Evolutionary conservation across 1,284 basidiomycete species (phyloP), one percentile per base, ranked within the genome.

Genomic region (Farysia itapuensis): DNA sequence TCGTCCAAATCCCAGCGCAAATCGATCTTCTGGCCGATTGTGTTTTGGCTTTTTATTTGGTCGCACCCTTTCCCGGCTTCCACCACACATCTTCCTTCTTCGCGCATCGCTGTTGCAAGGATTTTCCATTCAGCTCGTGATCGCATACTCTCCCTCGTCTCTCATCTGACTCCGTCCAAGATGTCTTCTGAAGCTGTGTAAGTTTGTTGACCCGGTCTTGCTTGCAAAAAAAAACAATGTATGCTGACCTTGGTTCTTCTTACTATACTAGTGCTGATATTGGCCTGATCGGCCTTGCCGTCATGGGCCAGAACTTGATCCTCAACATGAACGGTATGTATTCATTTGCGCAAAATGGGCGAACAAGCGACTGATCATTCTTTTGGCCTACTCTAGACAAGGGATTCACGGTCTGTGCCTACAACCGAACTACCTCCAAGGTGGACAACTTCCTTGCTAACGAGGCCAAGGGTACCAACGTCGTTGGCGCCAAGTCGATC

Each of bases 391-490:
- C 18, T 19, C 44, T 49, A 73, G 94, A 97, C 84, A 97, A 98
- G 82, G 95, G 95, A 41, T 98, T 92, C 82, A 92, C 81, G 65
- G 95, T 98, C 72, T 87, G 90, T 67, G 92, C 90, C 19, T 98
- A 88, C 83, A 99, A 99, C 84, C 89, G 94, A 72, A 98, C 94
- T 36, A 88, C 86, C 70, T 87, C 85, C 81, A 99, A 99, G 81
- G 93, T 99, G 69, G 92, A 96, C 79, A 78, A 84, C 78, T 98
- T 99, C 85, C 85, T 99, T 58, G 85, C 82, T 63, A 92, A 96
- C 79, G 91, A 98, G 81, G 95, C 95, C 64, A 97, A 97, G 84
- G 94, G 93, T 91, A 96, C 92, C 75, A 93, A 93, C 39, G 81
- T 98, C 67, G 86, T 91, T 74, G 94, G 94, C 71, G 93, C 94